A percentile compares a stretch with the other conserved stretches of the same genome.
phyloP scores from a whole-genome alignment of 768 basidiomycete species.

The Phylloporus rhodoxanthus region DNA sequence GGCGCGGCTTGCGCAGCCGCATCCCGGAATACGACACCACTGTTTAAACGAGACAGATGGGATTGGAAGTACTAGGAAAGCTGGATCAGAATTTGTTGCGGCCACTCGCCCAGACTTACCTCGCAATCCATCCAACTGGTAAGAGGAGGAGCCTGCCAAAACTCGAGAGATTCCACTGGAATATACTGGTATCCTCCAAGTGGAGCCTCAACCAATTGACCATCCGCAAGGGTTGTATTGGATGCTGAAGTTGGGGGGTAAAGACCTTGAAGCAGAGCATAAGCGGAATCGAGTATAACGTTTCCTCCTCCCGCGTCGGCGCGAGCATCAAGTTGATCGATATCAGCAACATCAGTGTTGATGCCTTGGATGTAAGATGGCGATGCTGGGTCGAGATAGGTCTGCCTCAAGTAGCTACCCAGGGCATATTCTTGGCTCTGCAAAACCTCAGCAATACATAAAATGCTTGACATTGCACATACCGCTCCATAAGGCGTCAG shows the following conservation, averaged over 20 bases:
- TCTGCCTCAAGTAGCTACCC: conserved; percentile 52
- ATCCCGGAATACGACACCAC: conserved; percentile 44
- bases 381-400: conserved; percentile 58
- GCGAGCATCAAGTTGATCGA: conserved; percentile 63
- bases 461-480: conserved; percentile 12
- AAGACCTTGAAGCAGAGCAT: conserved; percentile 77
- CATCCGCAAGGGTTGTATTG: conserved; percentile 67
- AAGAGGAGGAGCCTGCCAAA: conserved; percentile 49
- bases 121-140: conserved; percentile 72
- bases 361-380: conserved; percentile 64
- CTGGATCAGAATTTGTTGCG: not conserved
- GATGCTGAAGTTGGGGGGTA: conserved; percentile 69
- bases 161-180: conserved; percentile 57
- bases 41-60: conserved; percentile 23
- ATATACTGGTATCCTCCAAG: conserved; percentile 86
- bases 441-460: not conserved
- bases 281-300: conserved; percentile 77
- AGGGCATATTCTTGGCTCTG: conserved; percentile 53
- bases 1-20: conserved; percentile 50
- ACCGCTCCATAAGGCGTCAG: conserved; percentile 74
- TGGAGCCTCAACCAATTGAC: conserved; percentile 61
- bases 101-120: conserved; percentile 22
- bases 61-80: conserved; percentile 22
- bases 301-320: conserved; percentile 78
- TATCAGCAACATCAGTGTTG: conserved; percentile 58